Evolutionary conservation across 768 basidiomycete species (phyloP), one percentile per base, ranked within the genome.

Genomic region (Mycena chlorophos): DNA sequence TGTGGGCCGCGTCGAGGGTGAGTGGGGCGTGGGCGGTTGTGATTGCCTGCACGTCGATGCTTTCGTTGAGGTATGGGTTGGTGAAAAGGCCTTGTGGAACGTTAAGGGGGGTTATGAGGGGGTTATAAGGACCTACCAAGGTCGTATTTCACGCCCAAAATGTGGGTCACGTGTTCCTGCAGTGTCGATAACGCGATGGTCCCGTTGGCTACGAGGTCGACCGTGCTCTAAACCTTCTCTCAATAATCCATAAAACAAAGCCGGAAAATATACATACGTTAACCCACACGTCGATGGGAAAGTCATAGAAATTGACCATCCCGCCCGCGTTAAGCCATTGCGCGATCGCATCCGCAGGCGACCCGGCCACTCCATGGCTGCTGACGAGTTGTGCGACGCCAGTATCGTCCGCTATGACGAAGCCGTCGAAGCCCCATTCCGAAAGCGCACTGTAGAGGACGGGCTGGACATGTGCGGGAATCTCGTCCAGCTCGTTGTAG

Each of bases 271-370:
- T n/a, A 39, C 64, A 48, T 51, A 64, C 66, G 40, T 67, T 67
- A 29, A 67, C 37, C 26, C 54, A 63, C 2, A 56, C 40, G 23
- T 58, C 63, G 16, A 64, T 51, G 26, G 49, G 51, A 38, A 61
- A 65, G 49, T 67, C 66, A 27, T 67, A 67, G 43, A 55, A 67
- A 22, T 67, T 55, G 22, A 67, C 43, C 60, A 62, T 62, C 3
- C 66, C 66, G 20, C 66, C 66, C 3, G 66, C 66, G 43, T 67
- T 67, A 28, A 61, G 65, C 66, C 66, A 67, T 43, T 67, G 66
- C 8, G 58, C 52, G 16, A 67, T 64, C 2, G 66, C 58, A 51
- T 67, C 66, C 19, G 64, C 66, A 14, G 63, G 57, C 8, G 63
- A 63, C 16, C 51, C 52, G 2, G 62, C 54, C 8, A 67, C 66